phyloP scores from a whole-genome alignment of 2,329 filamentous ascomycete species.

The Paraphoma chrysanthemicola region DNA sequence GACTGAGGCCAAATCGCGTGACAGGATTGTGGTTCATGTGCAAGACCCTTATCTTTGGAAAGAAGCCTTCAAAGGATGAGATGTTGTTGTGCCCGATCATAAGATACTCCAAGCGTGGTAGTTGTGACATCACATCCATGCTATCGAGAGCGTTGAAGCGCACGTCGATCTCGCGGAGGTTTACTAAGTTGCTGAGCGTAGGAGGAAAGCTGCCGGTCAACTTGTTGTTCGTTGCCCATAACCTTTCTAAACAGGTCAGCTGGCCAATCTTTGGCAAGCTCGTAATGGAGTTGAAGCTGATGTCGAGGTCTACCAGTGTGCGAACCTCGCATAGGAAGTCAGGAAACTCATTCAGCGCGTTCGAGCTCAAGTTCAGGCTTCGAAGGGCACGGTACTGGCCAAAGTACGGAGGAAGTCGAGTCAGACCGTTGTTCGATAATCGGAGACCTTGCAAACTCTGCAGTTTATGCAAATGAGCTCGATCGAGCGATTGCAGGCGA shows the following conservation, averaged over 20 bases:
- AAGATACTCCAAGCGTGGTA: constrained; percentile 87
- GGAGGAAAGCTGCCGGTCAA: constrained; percentile 77
- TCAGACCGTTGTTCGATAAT: constrained; percentile 90
- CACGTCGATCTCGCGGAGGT: constrained; percentile 88
- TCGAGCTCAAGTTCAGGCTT: constrained; percentile 90
- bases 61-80: constrained; percentile 88
- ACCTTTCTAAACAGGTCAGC: constrained; percentile 79
- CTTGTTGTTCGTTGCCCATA: constrained; percentile 96
- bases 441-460: constrained; percentile 85
- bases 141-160: constrained; percentile 90
- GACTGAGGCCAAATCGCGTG: constrained; percentile 86
- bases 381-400: constrained; percentile 78
- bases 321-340: constrained; percentile 82
- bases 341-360: constrained; percentile 85
- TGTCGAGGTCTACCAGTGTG: constrained; percentile 87
- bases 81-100: constrained; percentile 93
- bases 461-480: constrained; percentile 79
- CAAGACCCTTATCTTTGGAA: constrained; percentile 80
- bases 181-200: constrained; percentile 75
- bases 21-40: constrained; percentile 95
- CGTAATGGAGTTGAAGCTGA: constrained; percentile 94
- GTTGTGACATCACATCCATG: constrained; percentile 83
- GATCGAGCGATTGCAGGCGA: constrained; percentile 82
- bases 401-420: constrained; percentile 80
- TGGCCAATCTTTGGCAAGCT: constrained; percentile 80